These are phyloP conservation scores for Angophora floribunda DNA, from an alignment of 345 rosid species.

Conservation along the genomic window DNA sequence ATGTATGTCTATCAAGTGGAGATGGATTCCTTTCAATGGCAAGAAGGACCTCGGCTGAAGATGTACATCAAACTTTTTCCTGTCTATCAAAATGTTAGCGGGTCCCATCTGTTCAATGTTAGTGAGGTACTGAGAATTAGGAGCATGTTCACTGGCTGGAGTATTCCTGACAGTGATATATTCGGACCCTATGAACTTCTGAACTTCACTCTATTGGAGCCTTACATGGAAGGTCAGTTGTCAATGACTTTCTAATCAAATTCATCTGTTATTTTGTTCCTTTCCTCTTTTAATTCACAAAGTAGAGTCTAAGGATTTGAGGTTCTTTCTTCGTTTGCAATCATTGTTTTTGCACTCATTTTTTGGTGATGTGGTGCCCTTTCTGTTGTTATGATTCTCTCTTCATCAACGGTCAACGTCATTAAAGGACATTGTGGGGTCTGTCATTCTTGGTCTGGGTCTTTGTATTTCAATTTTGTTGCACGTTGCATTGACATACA, in stretches of 20 bases:
- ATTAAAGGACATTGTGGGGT: neutral
- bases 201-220: conserved; percentile 43
- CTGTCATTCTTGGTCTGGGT: neutral
- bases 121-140: conserved; percentile 61
- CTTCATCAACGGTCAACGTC: neutral
- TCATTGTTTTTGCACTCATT: neutral
- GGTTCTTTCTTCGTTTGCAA: neutral
- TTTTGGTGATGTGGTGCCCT: neutral
- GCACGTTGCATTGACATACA: neutral
- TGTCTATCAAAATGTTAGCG: conserved; percentile 13
- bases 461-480: neutral
- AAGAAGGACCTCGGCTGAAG: conserved; percentile 67
- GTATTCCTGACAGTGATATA: conserved; percentile 43
- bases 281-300: neutral
- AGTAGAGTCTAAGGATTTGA: neutral
- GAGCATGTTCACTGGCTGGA: conserved; percentile 69
- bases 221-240: conserved; percentile 61
- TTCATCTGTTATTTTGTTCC: neutral
- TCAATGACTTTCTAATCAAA: neutral
- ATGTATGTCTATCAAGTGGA: conserved; percentile 47
- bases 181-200: conserved; percentile 96
- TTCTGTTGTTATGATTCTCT: neutral
- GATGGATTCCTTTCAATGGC: conserved; percentile 40
- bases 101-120: conserved; percentile 34
- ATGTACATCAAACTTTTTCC: conserved; percentile 78